Evolutionary conservation across 345 rosid genomes (phyloP), one percentile per base, ranked within the genome.

Genomic region (Clausena lansium): DNA sequence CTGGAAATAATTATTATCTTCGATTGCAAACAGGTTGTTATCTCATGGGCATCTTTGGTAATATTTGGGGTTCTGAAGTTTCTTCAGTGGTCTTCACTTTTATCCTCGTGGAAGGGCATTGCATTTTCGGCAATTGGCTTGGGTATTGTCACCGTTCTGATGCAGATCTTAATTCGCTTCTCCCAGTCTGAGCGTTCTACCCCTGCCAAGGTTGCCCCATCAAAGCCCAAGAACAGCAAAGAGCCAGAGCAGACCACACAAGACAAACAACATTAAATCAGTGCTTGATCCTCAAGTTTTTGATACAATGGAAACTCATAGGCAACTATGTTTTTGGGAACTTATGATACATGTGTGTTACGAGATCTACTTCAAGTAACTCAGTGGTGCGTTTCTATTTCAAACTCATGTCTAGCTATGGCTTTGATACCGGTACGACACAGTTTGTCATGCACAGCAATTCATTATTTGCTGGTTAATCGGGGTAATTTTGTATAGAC

Each of bases 181-280:
- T 88, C 99, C 6, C 93, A 94, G 85, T 86, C 99, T 2, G 98
- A 90, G 80, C 95, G 89, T 17, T 96, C 99, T 11, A 89, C 97
- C n/a, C 94, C 92, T 1, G 87, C 95, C 39, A 89, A 87, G 85
- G 87, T 90, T 20, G 88, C 86, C 25, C 97, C 94, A 32, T 83
- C 89, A 22, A 91, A 89, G 80, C 83, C 87, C 76, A 91, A 82
- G 70, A 81, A 73, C 17, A 62, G 55, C n/a, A 76, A 78, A 9
- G 84, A 64, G 67, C 36, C 80, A 60, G 76, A 85, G 7, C 79
- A 82, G 76, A 73, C 70, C 22, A 79, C 67, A 83, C 50, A 6
- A 54, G 83, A 77, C 80, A 87, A 93, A 65, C 81, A 83, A 68
- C 78, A 78, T 66, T 87, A 81, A 85, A 67, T 65, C 38, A 55